A percentile compares a stretch with the other conserved stretches of the same genome.
Conservation (phyloP, 176 grass and related monocot genomes). For the Zoysia pacifica region DNA sequence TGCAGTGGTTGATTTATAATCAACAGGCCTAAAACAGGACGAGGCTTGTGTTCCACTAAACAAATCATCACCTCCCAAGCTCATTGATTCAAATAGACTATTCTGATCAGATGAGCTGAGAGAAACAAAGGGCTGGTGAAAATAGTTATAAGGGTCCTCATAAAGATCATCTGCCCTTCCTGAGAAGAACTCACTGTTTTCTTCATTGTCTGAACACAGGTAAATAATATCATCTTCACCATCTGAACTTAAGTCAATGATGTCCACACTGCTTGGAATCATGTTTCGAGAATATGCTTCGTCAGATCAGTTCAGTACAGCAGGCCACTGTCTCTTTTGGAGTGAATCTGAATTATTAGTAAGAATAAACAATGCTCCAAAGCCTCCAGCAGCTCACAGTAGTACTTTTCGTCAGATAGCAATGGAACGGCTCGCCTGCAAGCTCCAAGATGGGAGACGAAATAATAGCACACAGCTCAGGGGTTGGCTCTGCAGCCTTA, state of each 20-base stretch:
- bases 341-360: not conserved
- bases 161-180: slow-evolving; percentile 8
- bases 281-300: not conserved
- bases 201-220: slow-evolving; percentile 52
- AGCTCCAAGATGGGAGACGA: slow-evolving; percentile 21
- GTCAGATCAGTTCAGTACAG: not conserved
- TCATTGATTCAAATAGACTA: not conserved
- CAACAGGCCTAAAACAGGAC: slow-evolving; percentile 27
- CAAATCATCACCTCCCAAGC: slow-evolving; percentile 11
- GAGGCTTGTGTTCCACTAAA: not conserved
- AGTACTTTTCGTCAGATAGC: not conserved
- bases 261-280: slow-evolving; percentile 33
- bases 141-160: slow-evolving; percentile 21
- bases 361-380: not conserved
- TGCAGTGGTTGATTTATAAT: not conserved
- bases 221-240: slow-evolving; percentile 39
- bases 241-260: slow-evolving; percentile 55
- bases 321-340: not conserved
- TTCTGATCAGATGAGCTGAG: slow-evolving; percentile 6
- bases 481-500: not conserved
- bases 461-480: slow-evolving; percentile 1
- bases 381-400: not conserved
- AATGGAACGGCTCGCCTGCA: slow-evolving; percentile 13
- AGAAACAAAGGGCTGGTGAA: slow-evolving; percentile 6
- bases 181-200: not conserved